phyloP scores from a whole-genome alignment of 2,329 filamentous ascomycete species.

The Xylariaceae sp. region DNA sequence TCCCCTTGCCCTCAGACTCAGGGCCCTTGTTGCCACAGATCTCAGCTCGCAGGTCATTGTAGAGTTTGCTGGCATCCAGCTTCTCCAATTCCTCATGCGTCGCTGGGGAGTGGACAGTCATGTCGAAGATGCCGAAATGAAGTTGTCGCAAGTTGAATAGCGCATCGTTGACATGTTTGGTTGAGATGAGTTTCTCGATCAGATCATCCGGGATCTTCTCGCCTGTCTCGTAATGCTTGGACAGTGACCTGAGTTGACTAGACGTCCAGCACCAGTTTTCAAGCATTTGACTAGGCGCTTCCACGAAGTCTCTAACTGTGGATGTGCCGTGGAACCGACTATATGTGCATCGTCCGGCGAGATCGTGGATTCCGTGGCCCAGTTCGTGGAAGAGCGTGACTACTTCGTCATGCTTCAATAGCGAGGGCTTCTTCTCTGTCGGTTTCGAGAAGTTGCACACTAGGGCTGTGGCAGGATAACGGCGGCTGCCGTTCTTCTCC shows the following conservation, averaged over 20 bases:
- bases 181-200: conserved; percentile 68
- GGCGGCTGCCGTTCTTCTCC: conserved; percentile 62
- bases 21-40: conserved; percentile 73
- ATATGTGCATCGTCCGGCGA: conserved; percentile 59
- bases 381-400: conserved; percentile 79
- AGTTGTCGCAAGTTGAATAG: conserved; percentile 75
- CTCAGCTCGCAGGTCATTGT: conserved; percentile 69
- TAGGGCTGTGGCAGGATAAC: conserved; percentile 73
- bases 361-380: conserved; percentile 67
- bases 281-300: conserved; percentile 69
- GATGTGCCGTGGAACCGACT: conserved; percentile 65
- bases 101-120: conserved; percentile 70
- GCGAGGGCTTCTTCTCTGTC: conserved; percentile 68
- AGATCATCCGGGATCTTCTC: conserved; percentile 71
- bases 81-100: conserved; percentile 65
- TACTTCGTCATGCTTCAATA: conserved; percentile 80
- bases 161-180: conserved; percentile 77
- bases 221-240: conserved; percentile 67
- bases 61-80: conserved; percentile 61
- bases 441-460: conserved; percentile 87
- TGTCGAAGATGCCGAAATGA: conserved; percentile 79
- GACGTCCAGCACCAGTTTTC: conserved; percentile 75
- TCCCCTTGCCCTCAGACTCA: conserved; percentile 56
- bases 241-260: conserved; percentile 61
- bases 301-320: conserved; percentile 65